Base-by-base conservation (phyloP, 2,329 filamentous ascomycete genomes). In the Fusarium nygamai region DNA sequence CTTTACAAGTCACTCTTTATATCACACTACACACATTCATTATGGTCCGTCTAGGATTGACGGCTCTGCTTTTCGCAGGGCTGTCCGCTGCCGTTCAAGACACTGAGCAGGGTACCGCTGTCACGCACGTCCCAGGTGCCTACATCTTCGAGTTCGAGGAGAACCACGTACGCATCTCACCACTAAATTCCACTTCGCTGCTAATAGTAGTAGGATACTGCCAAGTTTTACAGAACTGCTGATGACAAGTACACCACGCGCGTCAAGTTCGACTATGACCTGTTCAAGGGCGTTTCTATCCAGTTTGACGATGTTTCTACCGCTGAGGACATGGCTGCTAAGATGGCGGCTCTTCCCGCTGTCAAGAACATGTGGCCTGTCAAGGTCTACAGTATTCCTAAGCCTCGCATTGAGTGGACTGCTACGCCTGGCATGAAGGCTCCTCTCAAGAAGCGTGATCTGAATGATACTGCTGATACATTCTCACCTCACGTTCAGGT, bases 221-320 rank as follows among this genome's bases (percentile, higher is more conserved):
- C 81, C 17, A 58, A 39, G 10, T 72, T 72, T 8, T 72, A 72
- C 53, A 59, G 36, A 19, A 50, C 61, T 27, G 64, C 68, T 19
- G 46, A 64, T 16, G 44, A 36, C 36, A 46, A 72, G 33, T 72
- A 44, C 12, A 72, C 51, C 2, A 72, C 69, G 29, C 86, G 86
- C 59, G 84, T 86, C 83, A 84, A 85, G 61, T 83, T 88, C 59
- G 81, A 86, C 59, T 87, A 83, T 69, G 82, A 84, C 69, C 81
- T 89, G n/a, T 89, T 89, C 83, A 87, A 86, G 78, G 88, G 88
- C 51, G 85, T 84, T 8, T 89, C 88, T 2, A 85, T 90, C 68
- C 84, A 87, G 75, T 84, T 89, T 76, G 81, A 86, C 62, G 83
- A 89, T 73, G 61, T 83, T 44, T 78, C 83, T 24, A 83, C 81